A percentile compares a stretch with the other conserved stretches of the same genome.
These are phyloP conservation scores for Umbelopsis sp. DNA, from an alignment of 371 early-diverging fungal species.

Conservation along the genomic window DNA sequence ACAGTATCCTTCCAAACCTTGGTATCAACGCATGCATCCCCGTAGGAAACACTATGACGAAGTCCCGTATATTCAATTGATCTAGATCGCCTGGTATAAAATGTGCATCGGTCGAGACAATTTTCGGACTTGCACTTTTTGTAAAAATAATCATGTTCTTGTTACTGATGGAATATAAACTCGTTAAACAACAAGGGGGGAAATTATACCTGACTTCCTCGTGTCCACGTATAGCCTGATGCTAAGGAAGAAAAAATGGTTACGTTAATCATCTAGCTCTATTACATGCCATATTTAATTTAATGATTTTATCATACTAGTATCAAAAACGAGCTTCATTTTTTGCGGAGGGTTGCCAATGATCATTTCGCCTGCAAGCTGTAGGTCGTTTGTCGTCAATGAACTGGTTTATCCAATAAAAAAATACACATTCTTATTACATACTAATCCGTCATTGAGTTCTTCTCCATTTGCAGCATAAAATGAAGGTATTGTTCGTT, in stretches of 20 bases:
- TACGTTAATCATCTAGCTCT: not conserved
- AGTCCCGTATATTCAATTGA: constrained; percentile 4
- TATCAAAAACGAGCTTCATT: constrained; percentile 9
- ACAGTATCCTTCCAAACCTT: constrained; percentile 12
- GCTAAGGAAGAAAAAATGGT: not conserved
- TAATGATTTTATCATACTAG: not conserved
- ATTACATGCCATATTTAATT: not conserved
- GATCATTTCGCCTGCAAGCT: constrained; percentile 9
- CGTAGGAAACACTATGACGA: not conserved
- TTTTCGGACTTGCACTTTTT: constrained; percentile 3
- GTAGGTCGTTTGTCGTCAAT: not conserved
- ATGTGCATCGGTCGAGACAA: constrained; percentile 14
- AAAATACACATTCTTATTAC: not conserved
- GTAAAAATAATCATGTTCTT: not conserved
- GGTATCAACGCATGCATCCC: constrained; percentile 12
- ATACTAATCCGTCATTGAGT: constrained; percentile 7
- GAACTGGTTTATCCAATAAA: not conserved
- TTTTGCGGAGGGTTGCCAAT: constrained; percentile 10
- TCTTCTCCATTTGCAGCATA: constrained; percentile 3
- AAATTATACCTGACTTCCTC: not conserved
- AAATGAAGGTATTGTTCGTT: constrained; percentile 3
- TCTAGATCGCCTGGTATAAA: constrained; percentile 1
- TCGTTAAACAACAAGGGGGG: too few species aligned
- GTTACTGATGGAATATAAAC: not conserved
- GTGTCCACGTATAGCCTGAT: constrained; percentile 8